These are phyloP conservation scores for Coemansia asiatica DNA, from an alignment of 192 early-diverging fungal genomes.

Conservation along the genomic window DNA sequence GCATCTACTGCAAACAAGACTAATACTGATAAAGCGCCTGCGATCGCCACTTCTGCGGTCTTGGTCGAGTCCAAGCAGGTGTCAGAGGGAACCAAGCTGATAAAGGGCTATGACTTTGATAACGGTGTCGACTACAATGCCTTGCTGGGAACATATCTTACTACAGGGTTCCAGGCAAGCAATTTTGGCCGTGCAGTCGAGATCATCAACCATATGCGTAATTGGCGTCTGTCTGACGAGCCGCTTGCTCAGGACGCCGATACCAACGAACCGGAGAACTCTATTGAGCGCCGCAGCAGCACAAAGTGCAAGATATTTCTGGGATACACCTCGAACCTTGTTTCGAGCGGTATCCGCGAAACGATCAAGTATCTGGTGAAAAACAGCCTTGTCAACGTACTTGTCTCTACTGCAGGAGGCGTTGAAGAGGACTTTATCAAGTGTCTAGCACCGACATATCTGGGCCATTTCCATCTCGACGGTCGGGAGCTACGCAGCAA, in stretches of 20 bases:
- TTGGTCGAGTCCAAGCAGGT: constrained; percentile 70
- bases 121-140: constrained; percentile 72
- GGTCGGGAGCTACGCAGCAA: constrained; percentile 80
- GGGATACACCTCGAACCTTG: constrained; percentile 97
- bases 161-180: constrained; percentile 94
- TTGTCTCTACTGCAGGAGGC: constrained; percentile 94
- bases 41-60: constrained; percentile 60
- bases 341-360: constrained; percentile 93
- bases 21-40: constrained; percentile 6
- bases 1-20: not conserved
- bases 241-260: constrained; percentile 57
- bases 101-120: constrained; percentile 94
- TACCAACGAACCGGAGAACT: constrained; percentile 62
- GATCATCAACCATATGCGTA: constrained; percentile 88
- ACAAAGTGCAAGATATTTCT: constrained; percentile 96
- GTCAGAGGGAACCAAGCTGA: constrained; percentile 61
- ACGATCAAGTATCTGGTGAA: constrained; percentile 87
- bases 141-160: constrained; percentile 69
- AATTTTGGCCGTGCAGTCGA: constrained; percentile 84
- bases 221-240: constrained; percentile 87
- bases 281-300: constrained; percentile 60
- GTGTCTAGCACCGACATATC: constrained; percentile 84
- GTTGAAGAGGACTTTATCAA: constrained; percentile 99
- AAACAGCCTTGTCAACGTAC: constrained; percentile 81
- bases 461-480: constrained; percentile 75